Conservation (phyloP, 257 asterid species). For the Leptodermis oblonga region DNA sequence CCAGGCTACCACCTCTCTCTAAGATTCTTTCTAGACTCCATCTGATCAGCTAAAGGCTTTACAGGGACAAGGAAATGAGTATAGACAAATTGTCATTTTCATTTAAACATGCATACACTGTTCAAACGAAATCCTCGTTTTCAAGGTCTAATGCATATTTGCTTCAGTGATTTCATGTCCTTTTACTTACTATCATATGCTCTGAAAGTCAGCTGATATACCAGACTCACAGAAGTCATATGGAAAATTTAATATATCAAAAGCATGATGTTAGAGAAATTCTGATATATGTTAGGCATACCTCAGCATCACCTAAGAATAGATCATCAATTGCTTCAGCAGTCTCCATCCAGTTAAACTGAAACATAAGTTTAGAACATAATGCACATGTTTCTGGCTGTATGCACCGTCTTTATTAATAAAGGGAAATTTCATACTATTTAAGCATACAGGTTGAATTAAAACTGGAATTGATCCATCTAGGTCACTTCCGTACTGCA, state of each 20-base stretch:
- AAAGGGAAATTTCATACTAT: neutral
- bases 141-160: neutral
- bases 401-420: neutral
- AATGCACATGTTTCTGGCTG: constrained; percentile 4
- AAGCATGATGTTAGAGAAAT: neutral
- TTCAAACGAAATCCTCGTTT: neutral
- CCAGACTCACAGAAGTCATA: neutral
- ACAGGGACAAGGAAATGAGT: neutral
- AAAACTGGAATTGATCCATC: constrained; percentile 71
- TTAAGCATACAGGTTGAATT: constrained; percentile 57
- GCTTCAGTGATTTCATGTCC: neutral
- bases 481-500: constrained; percentile 42
- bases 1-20: neutral
- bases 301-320: constrained; percentile 89
- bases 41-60: neutral
- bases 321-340: constrained; percentile 84
- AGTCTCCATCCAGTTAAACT: constrained; percentile 70
- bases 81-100: neutral
- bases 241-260: too few relatives aligned
- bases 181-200: neutral
- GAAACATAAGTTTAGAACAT: constrained; percentile 16
- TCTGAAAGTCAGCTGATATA: neutral
- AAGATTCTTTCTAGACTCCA: neutral
- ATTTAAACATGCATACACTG: neutral
- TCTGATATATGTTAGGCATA: constrained; percentile 12